Conservation (phyloP, 2,329 filamentous ascomycete genomes). For the Madurella fahalii region DNA sequence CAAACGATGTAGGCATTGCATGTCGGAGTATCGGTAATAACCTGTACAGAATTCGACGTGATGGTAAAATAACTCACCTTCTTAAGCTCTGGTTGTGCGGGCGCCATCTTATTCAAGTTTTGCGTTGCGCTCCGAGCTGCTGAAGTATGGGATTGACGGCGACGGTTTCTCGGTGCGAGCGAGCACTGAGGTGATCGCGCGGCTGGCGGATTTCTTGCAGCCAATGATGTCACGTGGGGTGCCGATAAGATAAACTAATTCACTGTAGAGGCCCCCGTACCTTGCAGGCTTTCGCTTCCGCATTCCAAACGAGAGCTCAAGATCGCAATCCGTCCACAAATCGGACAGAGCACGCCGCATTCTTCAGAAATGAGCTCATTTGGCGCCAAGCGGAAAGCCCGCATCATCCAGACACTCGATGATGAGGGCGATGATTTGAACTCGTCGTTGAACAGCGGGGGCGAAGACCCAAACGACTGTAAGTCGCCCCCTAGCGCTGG, state of each 20-base stretch:
- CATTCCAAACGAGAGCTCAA: background rate
- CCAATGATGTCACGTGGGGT: slow-evolving; percentile 41
- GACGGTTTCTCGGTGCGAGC: background rate
- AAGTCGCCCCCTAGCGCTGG: slow-evolving; percentile 26
- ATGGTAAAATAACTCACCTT: slow-evolving; percentile 58
- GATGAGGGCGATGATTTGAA: slow-evolving; percentile 49
- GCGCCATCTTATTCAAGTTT: slow-evolving; percentile 68
- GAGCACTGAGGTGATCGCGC: background rate
- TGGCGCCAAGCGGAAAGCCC: slow-evolving; percentile 61
- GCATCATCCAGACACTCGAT: slow-evolving; percentile 69
- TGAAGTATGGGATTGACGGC: slow-evolving; percentile 5
- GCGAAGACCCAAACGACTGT: slow-evolving; percentile 36
- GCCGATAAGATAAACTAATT: slow-evolving; percentile 41
- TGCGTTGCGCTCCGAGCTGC: slow-evolving; percentile 11
- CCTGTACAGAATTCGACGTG: too few species aligned
- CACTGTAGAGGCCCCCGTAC: background rate
- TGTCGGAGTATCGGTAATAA: background rate
- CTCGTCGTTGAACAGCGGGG: slow-evolving; percentile 19
- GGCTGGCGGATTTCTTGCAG: slow-evolving; percentile 20
- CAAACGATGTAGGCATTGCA: background rate
- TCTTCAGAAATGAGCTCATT: slow-evolving; percentile 48
- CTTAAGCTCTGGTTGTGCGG: slow-evolving; percentile 97
- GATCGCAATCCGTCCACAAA: background rate
- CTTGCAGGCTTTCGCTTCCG: slow-evolving; percentile 2
- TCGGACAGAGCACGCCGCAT: background rate